Conservation (phyloP, 805 yeast genomes). For the Vanderwaltozyma tropicalis region DNA sequence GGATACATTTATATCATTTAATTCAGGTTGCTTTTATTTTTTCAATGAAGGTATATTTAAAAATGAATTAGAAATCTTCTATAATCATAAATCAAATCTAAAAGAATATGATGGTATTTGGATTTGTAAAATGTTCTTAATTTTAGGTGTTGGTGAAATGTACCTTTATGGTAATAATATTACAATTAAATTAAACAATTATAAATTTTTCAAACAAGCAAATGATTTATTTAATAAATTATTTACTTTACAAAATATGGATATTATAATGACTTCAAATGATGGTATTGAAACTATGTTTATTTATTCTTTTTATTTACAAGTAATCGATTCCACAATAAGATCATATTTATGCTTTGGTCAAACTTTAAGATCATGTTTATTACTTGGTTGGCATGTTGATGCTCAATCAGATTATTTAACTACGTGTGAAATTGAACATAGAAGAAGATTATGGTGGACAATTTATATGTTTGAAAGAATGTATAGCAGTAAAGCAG, state of each 20-base stretch:
- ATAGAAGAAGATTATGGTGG: constrained; percentile 81
- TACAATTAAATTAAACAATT: not conserved
- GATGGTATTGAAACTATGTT: constrained; percentile 72
- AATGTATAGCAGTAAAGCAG: constrained; percentile 76
- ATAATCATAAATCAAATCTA: constrained; percentile 31
- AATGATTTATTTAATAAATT: not conserved
- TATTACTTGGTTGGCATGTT: constrained; percentile 71
- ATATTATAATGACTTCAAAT: constrained; percentile 28
- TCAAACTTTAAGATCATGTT: constrained; percentile 58
- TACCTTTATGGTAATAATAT: constrained; percentile 31
- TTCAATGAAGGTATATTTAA: constrained; percentile 75
- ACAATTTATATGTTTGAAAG: constrained; percentile 74
- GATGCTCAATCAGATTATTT: constrained; percentile 66
- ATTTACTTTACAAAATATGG: constrained; percentile 1
- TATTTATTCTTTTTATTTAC: constrained; percentile 67
- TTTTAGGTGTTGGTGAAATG: constrained; percentile 77
- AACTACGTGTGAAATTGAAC: constrained; percentile 63
- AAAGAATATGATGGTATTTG: constrained; percentile 61
- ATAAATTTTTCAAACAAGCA: constrained; percentile 2
- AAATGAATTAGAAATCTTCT: constrained; percentile 51
- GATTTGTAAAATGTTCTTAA: constrained; percentile 65
- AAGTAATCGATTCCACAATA: constrained; percentile 76
- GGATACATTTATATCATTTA: constrained; percentile 67
- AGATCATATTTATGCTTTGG: constrained; percentile 77
- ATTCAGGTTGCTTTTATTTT: constrained; percentile 77